Evolutionary conservation across 345 rosid species (phyloP).

Genomic region (Dovyalis caffra): DNA sequence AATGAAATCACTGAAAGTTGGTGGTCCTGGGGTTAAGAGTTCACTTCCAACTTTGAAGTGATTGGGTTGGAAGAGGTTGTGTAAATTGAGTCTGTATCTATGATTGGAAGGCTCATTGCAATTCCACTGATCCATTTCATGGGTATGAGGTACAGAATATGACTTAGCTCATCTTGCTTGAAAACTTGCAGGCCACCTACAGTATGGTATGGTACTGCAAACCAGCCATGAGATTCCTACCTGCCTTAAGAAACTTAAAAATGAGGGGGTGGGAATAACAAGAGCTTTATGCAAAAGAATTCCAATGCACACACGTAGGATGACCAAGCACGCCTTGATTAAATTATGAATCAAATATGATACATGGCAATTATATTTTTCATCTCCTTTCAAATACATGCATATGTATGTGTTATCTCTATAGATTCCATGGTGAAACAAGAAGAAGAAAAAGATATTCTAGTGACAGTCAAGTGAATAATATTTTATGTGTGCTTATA

Average conservation of each 20-base stretch:
- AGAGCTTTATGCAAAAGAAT: not conserved
- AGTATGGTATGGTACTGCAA: not conserved
- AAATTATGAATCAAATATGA: too few relatives aligned
- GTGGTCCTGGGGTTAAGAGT: not conserved
- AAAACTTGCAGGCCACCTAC: not conserved
- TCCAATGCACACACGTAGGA: not conserved
- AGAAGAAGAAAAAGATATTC: too few relatives aligned
- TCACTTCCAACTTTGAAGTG: not conserved
- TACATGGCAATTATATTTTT: too few relatives aligned
- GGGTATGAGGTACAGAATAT: not conserved
- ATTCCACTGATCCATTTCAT: not conserved
- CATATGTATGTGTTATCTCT: too few relatives aligned
- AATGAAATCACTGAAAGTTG: not conserved
- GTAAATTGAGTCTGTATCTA: not conserved
- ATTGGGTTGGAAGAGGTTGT: not conserved
- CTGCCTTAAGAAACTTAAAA: not conserved
- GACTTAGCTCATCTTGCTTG: not conserved
- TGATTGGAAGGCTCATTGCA: not conserved
- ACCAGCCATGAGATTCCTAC: not conserved
- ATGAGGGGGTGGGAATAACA: not conserved
- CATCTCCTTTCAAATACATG: too few relatives aligned
- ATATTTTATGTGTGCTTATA: too few relatives aligned
- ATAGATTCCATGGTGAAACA: too few relatives aligned
- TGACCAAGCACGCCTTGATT: not conserved
- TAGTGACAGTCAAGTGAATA: too few relatives aligned